Percentiles rank a stretch among this genome's conserved stretches.
Conservation (phyloP, 768 basidiomycete species). For the Hygrocybe punicea region DNA sequence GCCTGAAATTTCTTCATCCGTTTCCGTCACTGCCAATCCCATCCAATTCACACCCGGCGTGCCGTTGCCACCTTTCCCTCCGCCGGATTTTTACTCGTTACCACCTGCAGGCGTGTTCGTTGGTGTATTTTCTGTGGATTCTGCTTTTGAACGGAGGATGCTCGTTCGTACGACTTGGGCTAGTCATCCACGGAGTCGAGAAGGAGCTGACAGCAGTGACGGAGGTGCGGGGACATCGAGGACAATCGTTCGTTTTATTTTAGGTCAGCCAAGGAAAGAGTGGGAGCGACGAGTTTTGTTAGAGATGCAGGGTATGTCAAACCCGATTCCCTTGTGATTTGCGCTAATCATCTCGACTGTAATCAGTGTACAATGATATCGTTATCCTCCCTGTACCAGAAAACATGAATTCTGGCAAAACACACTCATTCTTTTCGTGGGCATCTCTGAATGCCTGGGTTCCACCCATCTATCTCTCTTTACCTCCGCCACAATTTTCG, state of each 20-base stretch:
- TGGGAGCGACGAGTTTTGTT: slow-evolving; percentile 77
- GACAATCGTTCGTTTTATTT: slow-evolving; percentile 82
- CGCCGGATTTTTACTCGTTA: slow-evolving; percentile 64
- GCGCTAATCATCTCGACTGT: slow-evolving; percentile 2
- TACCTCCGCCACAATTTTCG: slow-evolving; percentile 52
- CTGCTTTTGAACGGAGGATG: slow-evolving; percentile 78
- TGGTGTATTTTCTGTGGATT: slow-evolving; percentile 88
- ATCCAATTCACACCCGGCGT: slow-evolving; percentile 33
- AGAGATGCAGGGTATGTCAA: slow-evolving; percentile 83
- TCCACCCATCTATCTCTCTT: slow-evolving; percentile 62
- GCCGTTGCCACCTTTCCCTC: slow-evolving; percentile 57
- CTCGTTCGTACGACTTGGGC: slow-evolving; percentile 87
- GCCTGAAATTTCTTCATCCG: slow-evolving; percentile 38
- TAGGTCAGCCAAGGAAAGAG: slow-evolving; percentile 77
- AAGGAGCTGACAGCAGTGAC: slow-evolving; percentile 69
- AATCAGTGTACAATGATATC: slow-evolving; percentile 78
- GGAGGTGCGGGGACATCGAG: slow-evolving; percentile 73
- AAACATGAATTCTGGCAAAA: slow-evolving; percentile 97
- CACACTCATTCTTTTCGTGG: slow-evolving; percentile 90
- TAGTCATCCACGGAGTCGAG: slow-evolving; percentile 72
- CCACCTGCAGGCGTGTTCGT: slow-evolving; percentile 84
- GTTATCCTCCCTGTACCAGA: slow-evolving; percentile 79
- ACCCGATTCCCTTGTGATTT: slow-evolving; percentile 10
- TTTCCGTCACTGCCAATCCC: slow-evolving; percentile 40
- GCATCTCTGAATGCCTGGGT: slow-evolving; percentile 89